These are phyloP conservation scores for Gaeumannomyces tritici DNA, from an alignment of 2,329 filamentous ascomycete genomes.

Conservation along the genomic window DNA sequence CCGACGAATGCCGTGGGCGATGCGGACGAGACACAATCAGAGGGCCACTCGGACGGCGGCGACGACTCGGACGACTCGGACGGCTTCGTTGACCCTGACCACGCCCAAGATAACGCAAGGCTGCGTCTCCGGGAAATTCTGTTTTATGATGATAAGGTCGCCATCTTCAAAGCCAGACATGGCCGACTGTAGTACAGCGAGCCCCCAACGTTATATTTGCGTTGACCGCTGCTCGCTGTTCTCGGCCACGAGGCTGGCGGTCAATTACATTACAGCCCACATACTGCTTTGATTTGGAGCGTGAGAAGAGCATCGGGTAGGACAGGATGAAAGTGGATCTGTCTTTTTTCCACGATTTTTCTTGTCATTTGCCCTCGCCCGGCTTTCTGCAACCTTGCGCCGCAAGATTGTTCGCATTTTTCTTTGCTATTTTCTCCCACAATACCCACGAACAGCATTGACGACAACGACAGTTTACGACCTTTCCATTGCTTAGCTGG, in stretches of 20 bases:
- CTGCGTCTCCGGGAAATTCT: constrained; percentile 67
- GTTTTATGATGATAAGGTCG: constrained; percentile 76
- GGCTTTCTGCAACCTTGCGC: not conserved
- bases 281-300: not conserved
- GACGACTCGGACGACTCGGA: constrained; percentile 37
- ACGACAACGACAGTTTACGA: not conserved
- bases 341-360: not conserved
- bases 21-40: constrained; percentile 22
- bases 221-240: not conserved
- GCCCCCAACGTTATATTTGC: not conserved
- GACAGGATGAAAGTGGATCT: not conserved
- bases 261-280: not conserved
- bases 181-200: constrained; percentile 29
- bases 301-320: not conserved
- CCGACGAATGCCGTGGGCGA: constrained; percentile 21
- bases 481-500: not conserved
- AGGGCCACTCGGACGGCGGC: constrained; percentile 14
- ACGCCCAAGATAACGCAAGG: constrained; percentile 24
- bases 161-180: constrained; percentile 70
- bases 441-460: not conserved
- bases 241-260: not conserved
- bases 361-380: not conserved
- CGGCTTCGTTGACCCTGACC: constrained; percentile 37
- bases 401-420: not conserved
- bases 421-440: not conserved